Conservation (phyloP, 2,329 filamentous ascomycete genomes). For the Grosmannia penicillata region DNA sequence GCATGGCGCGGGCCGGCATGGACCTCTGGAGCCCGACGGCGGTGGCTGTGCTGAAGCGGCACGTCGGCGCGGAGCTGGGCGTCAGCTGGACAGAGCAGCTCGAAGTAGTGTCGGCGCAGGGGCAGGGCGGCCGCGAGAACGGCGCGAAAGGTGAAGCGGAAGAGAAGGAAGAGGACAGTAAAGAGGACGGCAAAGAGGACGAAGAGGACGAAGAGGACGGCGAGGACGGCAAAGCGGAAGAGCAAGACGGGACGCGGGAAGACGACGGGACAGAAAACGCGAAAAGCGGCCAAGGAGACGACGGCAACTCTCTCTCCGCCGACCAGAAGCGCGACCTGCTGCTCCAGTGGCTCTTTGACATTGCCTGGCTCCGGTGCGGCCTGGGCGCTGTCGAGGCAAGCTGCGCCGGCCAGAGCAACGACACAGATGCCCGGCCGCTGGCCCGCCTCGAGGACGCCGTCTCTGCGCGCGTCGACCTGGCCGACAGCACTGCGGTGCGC, state of each 20-base stretch:
- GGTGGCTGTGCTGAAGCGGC: constrained; percentile 45
- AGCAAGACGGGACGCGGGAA: constrained; percentile 15
- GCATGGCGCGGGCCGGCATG: constrained; percentile 55
- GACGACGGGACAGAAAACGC: constrained; percentile 6
- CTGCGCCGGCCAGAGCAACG: constrained; percentile 5
- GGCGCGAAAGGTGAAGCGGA: constrained; percentile 9
- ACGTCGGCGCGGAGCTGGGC: constrained; percentile 35
- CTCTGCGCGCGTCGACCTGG: constrained; percentile 28
- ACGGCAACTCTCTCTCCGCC: constrained; percentile 10
- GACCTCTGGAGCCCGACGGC: constrained; percentile 72
- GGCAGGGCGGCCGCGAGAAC: neutral
- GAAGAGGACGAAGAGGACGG: constrained; percentile 36
- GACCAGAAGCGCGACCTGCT: constrained; percentile 29
- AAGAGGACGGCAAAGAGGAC: constrained; percentile 6
- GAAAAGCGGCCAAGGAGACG: constrained; percentile 5
- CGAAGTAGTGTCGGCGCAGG: constrained; percentile 11
- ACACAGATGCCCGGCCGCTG: constrained; percentile 16
- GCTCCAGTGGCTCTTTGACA: constrained; percentile 48
- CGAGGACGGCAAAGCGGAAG: constrained; percentile 20
- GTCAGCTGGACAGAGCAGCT: constrained; percentile 31
- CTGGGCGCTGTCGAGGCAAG: constrained; percentile 18
- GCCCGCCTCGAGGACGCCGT: constrained; percentile 31
- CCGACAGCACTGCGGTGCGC: constrained; percentile 22
- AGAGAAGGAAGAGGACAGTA: constrained; percentile 9
- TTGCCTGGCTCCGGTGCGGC: constrained; percentile 32